Evolutionary conservation across 352 stramenopile genomes (phyloP).

Genomic region (Phytophthora multivora): DNA sequence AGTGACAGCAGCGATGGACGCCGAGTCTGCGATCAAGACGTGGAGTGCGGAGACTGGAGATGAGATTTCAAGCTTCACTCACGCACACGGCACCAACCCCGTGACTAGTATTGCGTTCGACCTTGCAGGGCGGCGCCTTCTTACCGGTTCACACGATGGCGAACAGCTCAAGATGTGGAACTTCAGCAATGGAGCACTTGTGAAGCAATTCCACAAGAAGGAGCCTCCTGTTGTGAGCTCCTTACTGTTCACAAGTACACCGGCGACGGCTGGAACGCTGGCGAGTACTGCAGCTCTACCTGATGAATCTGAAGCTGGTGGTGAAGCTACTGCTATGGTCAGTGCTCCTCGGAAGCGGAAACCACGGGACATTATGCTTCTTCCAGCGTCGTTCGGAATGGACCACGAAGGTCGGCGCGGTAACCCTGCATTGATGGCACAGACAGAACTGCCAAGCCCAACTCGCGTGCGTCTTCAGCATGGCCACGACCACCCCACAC

Average conservation of each 20-base stretch:
- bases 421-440: conserved; percentile 34
- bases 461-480: conserved; percentile 40
- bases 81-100: conserved; percentile 63
- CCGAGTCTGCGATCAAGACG: conserved; percentile 80
- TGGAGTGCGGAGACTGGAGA: conserved; percentile 88
- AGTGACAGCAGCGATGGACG: conserved; percentile 75
- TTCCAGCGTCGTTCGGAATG: conserved; percentile 64
- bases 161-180: conserved; percentile 89
- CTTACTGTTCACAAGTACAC: conserved; percentile 28
- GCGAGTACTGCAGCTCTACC: conserved; percentile 18
- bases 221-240: conserved; percentile 33
- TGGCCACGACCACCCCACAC: conserved; percentile 26
- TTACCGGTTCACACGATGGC: conserved; percentile 84
- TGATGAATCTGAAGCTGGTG: conserved; percentile 4
- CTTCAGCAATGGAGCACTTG: conserved; percentile 86
- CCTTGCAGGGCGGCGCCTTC: conserved; percentile 68
- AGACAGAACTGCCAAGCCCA: conserved; percentile 55
- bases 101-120: conserved; percentile 88
- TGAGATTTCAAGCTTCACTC: conserved; percentile 81
- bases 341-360: conserved; percentile 44
- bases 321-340: conserved; percentile 4
- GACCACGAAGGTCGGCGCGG: conserved; percentile 55
- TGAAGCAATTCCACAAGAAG: conserved; percentile 86
- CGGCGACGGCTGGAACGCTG: conserved; percentile 22
- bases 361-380: conserved; percentile 63